Evolutionary conservation across 176 grass and related monocot species (phyloP).

Genomic region (Aegilops tauschii): DNA sequence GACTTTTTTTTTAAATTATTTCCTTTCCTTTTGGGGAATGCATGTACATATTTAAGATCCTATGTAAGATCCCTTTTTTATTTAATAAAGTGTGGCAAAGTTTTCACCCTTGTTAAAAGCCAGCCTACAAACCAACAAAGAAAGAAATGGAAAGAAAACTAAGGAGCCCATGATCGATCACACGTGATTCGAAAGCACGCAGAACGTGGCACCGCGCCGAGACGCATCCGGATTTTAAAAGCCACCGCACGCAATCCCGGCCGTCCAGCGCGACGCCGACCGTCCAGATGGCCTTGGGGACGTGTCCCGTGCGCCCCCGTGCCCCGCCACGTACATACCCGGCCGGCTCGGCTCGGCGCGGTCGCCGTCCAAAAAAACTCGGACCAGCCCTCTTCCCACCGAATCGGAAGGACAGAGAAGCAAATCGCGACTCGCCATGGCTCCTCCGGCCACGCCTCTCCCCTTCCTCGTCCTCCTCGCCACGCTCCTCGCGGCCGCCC

Average conservation of each 20-base stretch:
- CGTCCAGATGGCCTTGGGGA: background rate
- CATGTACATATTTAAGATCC: too few species aligned
- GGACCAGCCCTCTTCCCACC: background rate
- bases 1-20: too few species aligned
- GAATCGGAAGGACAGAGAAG: background rate
- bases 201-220: background rate
- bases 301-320: background rate
- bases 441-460: background rate
- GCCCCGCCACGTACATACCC: background rate
- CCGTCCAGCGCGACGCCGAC: conserved; percentile 39
- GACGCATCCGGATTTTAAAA: background rate
- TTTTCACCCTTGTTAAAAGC: too few species aligned
- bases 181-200: background rate
- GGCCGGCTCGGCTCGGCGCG: background rate
- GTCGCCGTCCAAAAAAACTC: background rate
- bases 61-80: too few species aligned
- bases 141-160: background rate
- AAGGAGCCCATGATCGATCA: background rate
- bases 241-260: background rate
- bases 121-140: background rate
- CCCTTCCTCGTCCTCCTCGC: conserved; percentile 19
- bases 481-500: conserved; percentile 32
- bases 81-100: too few species aligned
- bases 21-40: too few species aligned
- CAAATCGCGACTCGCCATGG: conserved; percentile 34